Evolutionary conservation across 768 basidiomycete species (phyloP), one percentile per base, ranked within the genome.

Genomic region (Phanerochaete sordida): DNA sequence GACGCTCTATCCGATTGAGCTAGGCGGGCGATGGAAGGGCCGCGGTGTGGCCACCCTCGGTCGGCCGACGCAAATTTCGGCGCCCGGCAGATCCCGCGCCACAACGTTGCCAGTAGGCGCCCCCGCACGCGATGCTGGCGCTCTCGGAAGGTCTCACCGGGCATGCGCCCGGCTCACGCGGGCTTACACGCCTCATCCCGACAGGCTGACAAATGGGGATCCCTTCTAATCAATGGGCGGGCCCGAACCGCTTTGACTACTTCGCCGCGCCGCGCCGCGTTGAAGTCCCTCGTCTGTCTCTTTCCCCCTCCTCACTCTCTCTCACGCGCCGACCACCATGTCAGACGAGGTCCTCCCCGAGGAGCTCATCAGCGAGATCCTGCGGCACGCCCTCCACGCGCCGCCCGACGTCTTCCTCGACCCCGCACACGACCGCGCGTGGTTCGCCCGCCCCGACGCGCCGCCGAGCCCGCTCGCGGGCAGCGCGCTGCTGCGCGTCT

Each of bases 1-100:
- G 81, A 82, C 81, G 81, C 81, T 83, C 81, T 82, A 83, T 82
- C 81, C 81, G 80, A 82, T 82, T 82, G 82, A 82, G 81, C 82
- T 83, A 82, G 81, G 80, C 81, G 79, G 81, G 81, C 81, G 64
- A 26, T 31, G 31, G 4, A 49, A 7, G 21, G 21, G n/a, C n/a
- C n/a, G n/a, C n/a, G n/a, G n/a, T n/a, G n/a, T n/a, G n/a, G n/a
- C n/a, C n/a, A n/a, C n/a, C n/a, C n/a, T n/a, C n/a, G n/a, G n/a
- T n/a, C n/a, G n/a, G n/a, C n/a, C n/a, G n/a, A n/a, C n/a, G 33
- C 13, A 35, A 35, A 35, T 35, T 35, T 35, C 33, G 33, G 13
- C 33, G 7, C 6, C 33, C 33, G 33, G 33, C 33, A 7, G 7
- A 7, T 35, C 7, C 33, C 33, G 33, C 33, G 33, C 33, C 33